phyloP scores from a whole-genome alignment of 2,329 filamentous ascomycete species.

The Drechslerella dactyloides region DNA sequence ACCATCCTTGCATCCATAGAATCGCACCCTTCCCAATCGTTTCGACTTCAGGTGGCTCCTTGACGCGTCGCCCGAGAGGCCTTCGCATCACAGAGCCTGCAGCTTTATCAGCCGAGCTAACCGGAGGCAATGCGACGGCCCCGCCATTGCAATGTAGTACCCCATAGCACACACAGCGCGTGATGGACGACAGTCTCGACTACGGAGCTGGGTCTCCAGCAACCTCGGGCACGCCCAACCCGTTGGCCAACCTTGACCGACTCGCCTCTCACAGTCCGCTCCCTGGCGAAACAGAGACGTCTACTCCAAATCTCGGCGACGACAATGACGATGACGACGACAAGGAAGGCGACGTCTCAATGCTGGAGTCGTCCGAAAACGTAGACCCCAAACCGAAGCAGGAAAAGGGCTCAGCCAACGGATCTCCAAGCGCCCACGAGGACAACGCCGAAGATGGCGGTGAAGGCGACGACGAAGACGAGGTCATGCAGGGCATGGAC shows the following conservation, averaged over 20 bases:
- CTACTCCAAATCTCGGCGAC: conserved; percentile 46
- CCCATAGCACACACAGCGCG: not conserved
- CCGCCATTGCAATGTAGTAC: not conserved
- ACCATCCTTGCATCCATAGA: not conserved
- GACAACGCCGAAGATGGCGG: conserved; percentile 42
- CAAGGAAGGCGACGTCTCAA: conserved; percentile 52
- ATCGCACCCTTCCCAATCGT: not conserved
- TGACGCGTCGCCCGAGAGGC: no score
- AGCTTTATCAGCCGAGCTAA: not conserved
- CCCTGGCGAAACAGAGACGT: conserved; percentile 47
- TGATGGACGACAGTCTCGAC: conserved; percentile 46
- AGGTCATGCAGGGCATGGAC: conserved; percentile 59
- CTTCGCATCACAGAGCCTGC: no score
- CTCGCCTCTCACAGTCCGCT: conserved; percentile 47
- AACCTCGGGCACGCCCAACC: conserved; percentile 44
- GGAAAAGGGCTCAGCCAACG: conserved; percentile 46
- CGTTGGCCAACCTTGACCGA: conserved; percentile 45
- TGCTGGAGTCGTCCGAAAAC: conserved; percentile 53
- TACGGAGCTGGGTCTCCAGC: conserved; percentile 35
- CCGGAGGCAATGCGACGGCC: not conserved
- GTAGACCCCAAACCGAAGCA: conserved; percentile 45
- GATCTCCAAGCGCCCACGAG: conserved; percentile 43
- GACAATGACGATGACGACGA: conserved; percentile 52
- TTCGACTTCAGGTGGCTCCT: no score
- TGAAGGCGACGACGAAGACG: conserved; percentile 53